phyloP scores from a whole-genome alignment of 305 asterid genomes.

The Fraxinus baroniana region DNA sequence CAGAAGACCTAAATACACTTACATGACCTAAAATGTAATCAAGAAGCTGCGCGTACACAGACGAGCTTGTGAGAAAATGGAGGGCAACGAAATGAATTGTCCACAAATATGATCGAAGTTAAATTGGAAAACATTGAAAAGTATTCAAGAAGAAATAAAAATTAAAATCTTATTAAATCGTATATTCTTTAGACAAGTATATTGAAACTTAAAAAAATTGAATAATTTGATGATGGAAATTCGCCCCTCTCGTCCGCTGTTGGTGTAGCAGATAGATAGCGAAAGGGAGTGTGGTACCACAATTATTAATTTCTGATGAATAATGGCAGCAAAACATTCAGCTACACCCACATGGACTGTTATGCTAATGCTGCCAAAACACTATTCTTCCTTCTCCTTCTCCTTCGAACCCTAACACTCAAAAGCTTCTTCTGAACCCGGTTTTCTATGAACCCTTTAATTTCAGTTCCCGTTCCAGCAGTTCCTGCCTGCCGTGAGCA shows the following conservation, averaged over 20 bases:
- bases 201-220: not conserved
- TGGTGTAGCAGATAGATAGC: slow-evolving; percentile 29
- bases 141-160: not conserved
- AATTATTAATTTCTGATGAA: slow-evolving; percentile 31
- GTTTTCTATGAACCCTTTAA: slow-evolving; percentile 8
- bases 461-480: slow-evolving; percentile 17
- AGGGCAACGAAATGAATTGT: not conserved
- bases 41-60: not conserved
- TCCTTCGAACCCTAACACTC: slow-evolving; percentile 34
- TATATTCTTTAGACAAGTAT: not conserved
- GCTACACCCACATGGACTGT: slow-evolving; percentile 31
- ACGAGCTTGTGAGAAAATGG: not conserved
- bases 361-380: slow-evolving; percentile 42
- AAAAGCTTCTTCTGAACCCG: slow-evolving; percentile 16
- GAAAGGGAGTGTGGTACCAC: slow-evolving; percentile 40
- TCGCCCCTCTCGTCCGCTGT: slow-evolving; percentile 60
- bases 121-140: not conserved
- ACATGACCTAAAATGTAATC: not conserved
- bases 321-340: slow-evolving; percentile 31
- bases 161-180: too few relatives aligned
- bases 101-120: not conserved
- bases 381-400: slow-evolving; percentile 15
- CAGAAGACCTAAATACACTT: not conserved
- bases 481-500: slow-evolving; percentile 22
- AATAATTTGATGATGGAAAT: slow-evolving; percentile 22